Evolutionary conservation across 2,329 filamentous ascomycete species (phyloP).

Genomic region (Pyrenochaeta sp.): DNA sequence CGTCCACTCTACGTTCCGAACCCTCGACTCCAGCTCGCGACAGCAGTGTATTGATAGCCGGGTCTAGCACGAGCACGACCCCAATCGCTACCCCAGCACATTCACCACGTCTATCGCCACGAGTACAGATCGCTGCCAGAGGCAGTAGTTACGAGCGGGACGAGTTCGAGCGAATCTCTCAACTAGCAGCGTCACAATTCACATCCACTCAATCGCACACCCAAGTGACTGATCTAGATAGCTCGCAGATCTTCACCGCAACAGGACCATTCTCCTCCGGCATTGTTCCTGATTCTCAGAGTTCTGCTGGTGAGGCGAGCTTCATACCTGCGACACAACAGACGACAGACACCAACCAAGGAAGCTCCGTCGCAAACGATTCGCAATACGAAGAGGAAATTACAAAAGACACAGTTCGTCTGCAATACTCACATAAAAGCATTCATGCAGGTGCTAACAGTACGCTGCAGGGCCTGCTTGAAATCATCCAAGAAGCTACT

Average conservation of each 20-base stretch:
- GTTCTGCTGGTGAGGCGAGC: conserved; percentile 28
- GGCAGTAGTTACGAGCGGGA: conserved; percentile 26
- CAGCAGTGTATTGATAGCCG: background rate
- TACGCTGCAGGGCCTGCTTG: conserved; percentile 18
- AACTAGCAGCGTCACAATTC: conserved; percentile 14
- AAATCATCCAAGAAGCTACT: conserved; percentile 19
- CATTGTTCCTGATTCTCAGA: conserved; percentile 41
- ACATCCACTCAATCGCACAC: background rate
- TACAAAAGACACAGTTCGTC: conserved; percentile 20
- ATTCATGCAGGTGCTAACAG: conserved; percentile 11
- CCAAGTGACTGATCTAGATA: conserved; percentile 23
- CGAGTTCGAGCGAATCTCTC: conserved; percentile 32
- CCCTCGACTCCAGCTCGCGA: conserved; percentile 9
- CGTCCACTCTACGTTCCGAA: background rate
- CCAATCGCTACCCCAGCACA: background rate
- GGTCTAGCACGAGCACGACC: background rate
- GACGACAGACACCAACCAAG: conserved; percentile 13
- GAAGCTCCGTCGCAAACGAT: conserved; percentile 5
- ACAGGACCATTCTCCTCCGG: conserved; percentile 22
- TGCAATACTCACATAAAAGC: background rate
- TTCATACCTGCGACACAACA: conserved; percentile 35
- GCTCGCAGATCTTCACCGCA: conserved; percentile 25
- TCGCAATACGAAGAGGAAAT: conserved; percentile 10
- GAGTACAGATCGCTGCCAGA: conserved; percentile 24
- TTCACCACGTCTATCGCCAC: conserved; percentile 9